Evolutionary conservation across 352 stramenopile genomes (phyloP), one percentile per base, ranked within the genome.

Genomic region (Phytophthora lateralis): DNA sequence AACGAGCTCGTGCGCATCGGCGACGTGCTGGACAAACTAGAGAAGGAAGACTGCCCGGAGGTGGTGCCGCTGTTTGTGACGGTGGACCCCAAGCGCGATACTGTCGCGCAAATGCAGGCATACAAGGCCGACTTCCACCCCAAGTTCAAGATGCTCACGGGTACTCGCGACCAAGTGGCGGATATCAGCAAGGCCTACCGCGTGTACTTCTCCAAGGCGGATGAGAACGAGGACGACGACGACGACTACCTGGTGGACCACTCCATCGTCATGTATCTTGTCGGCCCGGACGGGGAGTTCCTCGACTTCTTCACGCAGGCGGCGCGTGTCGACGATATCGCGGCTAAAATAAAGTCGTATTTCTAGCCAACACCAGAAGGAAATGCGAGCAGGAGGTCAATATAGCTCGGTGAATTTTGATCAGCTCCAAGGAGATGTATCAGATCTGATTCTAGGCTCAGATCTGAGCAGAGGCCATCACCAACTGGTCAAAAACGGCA

Each of bases 201-300:
- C 57, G 98, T 99, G 6, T 99, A 99, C 83, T 98, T 99, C 61
- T 97, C 86, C 60, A 99, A 99, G 75, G 97, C 90, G 8, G 85
- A 95, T 56, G 89, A 97, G 68, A 93, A 96, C 47, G 95, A 99
- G 17, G 85, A 95, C 37, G 86, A 96, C 62, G 97, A 99, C 72
- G 97, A 99, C 54, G 97, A 99, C 70, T 99, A 99, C 75, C 80
- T 99, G n/a, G 97, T 99, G 5, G 98, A 99, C 80, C 98, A 99
- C 80, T 99, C 95, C 29, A 99, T 99, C 78, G 97, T 99, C 34
- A 97, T 99, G 80, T 99, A 99, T 79, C 96, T 99, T 61, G 83
- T 99, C 52, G 88, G 88, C 0, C 92, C 97, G 2, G 90, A 98
- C 45, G 98, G 98, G 48, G 89, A 99, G 68, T 98, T 99, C 69